Evolutionary conservation across 208 protist species (phyloP), one percentile per base, ranked within the genome.

Genomic region (Novymonas esmeraldas): DNA sequence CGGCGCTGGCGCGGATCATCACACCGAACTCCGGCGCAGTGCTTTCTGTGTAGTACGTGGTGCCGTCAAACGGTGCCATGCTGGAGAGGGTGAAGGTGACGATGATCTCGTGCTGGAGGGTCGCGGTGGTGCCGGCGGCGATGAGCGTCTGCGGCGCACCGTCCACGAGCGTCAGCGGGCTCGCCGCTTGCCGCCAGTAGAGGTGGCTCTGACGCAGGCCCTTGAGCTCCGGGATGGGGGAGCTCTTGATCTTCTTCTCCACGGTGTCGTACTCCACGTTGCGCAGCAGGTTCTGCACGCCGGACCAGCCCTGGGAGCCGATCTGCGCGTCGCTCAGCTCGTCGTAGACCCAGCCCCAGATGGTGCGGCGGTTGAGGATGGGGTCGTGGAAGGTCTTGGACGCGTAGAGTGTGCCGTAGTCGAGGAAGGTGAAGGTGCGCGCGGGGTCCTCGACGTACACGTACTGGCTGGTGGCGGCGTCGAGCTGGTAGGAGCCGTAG

Each of bases 311-410:
- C 41, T 82, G 67, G 20, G 55, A 26, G 18, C 31, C 16, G 51
- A 82, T 76, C 55, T 71, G 73, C 16, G 42, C 68, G 52, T 78
- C 45, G 44, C 24, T 73, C 48, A 82, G 60, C 63, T 86, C 77
- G 36, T 89, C 79, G 42, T 70, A 50, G 4, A 63, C 73, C 72
- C 79, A 85, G 59, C 79, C 79, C 72, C 77, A 84, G 13, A 89
- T 56, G 48, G 71, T 67, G 66, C 70, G 77, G 59, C 73, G 63
- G 48, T 83, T 76, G 13, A 82, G 70, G 64, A 83, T 83, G 24
- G 75, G 69, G 68, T 85, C 82, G 51, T 71, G 61, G 72, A 81
- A 78, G 24, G 67, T 73, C 74, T 83, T 89, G 46, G 76, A 70
- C 7, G 76, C 76, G 66, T 83, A 85, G 68, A 70, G 70, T 13